phyloP scores from a whole-genome alignment of 2,329 filamentous ascomycete species.

The Talaromyces sp. region DNA sequence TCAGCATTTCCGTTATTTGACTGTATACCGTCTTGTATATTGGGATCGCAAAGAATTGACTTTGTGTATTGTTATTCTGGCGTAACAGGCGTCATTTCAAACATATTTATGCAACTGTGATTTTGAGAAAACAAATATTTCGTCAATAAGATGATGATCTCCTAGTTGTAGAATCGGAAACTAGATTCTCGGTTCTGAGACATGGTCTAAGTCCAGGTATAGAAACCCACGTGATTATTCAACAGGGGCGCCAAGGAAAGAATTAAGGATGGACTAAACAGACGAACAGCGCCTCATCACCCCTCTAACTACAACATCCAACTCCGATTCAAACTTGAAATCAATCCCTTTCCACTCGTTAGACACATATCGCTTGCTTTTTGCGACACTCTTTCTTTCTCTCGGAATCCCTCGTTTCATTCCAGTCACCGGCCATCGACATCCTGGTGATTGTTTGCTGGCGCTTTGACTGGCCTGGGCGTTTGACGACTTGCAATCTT shows the following conservation, averaged over 20 bases:
- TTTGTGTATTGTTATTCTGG: slow-evolving; percentile 7
- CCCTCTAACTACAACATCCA: neutral
- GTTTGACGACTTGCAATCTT: neutral
- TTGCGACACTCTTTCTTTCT: slow-evolving; percentile 8
- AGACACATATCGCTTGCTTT: neutral
- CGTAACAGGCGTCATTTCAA: neutral
- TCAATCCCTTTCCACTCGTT: slow-evolving; percentile 5
- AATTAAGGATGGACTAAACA: neutral
- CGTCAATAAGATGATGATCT: neutral
- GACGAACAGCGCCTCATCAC: slow-evolving; percentile 5
- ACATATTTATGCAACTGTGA: neutral
- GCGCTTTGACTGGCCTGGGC: neutral
- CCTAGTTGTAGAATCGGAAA: neutral
- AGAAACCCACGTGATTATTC: slow-evolving; percentile 10
- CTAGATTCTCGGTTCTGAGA: neutral
- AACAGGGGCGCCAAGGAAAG: slow-evolving; percentile 9
- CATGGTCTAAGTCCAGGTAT: neutral
- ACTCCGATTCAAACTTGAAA: neutral
- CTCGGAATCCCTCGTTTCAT: neutral
- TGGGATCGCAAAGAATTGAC: slow-evolving; percentile 4
- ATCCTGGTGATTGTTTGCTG: slow-evolving; percentile 6
- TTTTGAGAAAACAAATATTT: neutral
- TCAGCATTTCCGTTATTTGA: neutral
- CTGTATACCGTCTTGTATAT: slow-evolving; percentile 5
- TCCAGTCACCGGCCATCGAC: neutral